Conservation (phyloP, 176 grass and related monocot species). For the Otatea glauca region DNA sequence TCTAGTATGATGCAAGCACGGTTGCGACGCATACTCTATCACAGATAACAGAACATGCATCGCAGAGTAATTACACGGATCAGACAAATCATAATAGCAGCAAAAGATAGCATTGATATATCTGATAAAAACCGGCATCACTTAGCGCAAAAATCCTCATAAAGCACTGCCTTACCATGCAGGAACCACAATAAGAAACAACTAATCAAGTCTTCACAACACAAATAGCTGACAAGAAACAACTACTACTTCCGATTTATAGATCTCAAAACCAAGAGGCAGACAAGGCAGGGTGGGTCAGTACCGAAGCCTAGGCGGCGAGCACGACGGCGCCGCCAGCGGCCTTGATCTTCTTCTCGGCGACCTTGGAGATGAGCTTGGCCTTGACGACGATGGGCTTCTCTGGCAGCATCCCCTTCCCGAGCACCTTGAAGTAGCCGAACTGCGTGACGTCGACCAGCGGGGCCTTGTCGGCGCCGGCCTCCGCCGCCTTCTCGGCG, state of each 20-base stretch:
- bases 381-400: constrained; percentile 89
- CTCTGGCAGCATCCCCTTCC: constrained; percentile 65
- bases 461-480: constrained; percentile 58
- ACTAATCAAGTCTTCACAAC: constrained; percentile 48
- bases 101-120: constrained; percentile 11
- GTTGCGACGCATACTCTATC: background rate
- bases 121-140: constrained; percentile 41
- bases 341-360: constrained; percentile 98
- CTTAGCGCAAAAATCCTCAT: constrained; percentile 39
- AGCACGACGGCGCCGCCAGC: constrained; percentile 83
- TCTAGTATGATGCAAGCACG: background rate
- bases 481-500: constrained; percentile 58
- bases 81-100: background rate
- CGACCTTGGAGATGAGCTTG: constrained; percentile 90
- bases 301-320: constrained; percentile 61
- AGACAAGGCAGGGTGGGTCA: background rate
- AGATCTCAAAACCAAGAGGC: constrained; percentile 49
- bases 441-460: constrained; percentile 79
- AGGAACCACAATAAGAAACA: constrained; percentile 27
- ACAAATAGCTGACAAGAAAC: constrained; percentile 36
- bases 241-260: constrained; percentile 41
- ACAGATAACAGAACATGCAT: background rate
- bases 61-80: background rate
- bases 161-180: background rate
- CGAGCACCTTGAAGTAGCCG: constrained; percentile 96